A percentile compares a stretch with the other conserved stretches of the same genome.
These are phyloP conservation scores for Malus sylvestris DNA, from an alignment of 306 rosid genomes.

Conservation along the genomic window DNA sequence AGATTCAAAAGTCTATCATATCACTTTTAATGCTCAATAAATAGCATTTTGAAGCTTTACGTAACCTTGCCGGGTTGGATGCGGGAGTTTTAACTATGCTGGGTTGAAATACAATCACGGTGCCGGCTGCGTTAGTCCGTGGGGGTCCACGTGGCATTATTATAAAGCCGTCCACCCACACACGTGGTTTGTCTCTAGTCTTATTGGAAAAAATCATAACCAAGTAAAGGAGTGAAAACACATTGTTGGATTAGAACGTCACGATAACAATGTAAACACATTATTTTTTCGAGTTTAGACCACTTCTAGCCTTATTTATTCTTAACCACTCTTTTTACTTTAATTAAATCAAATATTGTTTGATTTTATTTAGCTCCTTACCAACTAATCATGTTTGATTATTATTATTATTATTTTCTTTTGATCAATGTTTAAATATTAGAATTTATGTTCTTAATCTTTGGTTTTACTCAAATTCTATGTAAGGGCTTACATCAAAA, in stretches of 20 bases:
- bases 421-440: too few relatives aligned
- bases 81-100: not conserved
- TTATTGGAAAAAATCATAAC: not conserved
- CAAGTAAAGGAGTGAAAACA: rapidly evolving
- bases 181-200: not conserved
- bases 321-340: not conserved
- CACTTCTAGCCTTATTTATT: too few relatives aligned
- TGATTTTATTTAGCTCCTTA: not conserved
- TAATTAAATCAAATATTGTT: not conserved
- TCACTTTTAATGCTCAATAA: not conserved
- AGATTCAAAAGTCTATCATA: not conserved
- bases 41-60: not conserved
- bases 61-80: not conserved
- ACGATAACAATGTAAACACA: too few relatives aligned
- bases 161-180: not conserved
- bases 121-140: not conserved
- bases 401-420: not conserved
- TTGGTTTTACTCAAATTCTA: too few relatives aligned
- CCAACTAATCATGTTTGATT: not conserved
- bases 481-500: too few relatives aligned
- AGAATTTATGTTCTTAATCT: too few relatives aligned
- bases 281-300: too few relatives aligned
- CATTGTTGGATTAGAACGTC: too few relatives aligned
- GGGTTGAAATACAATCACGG: not conserved
- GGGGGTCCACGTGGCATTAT: conserved; percentile 6